A percentile compares a stretch with the other conserved stretches of the same genome.
These are phyloP conservation scores for Rhizopogon vinicolor DNA, from an alignment of 768 basidiomycete species.

Conservation along the genomic window DNA sequence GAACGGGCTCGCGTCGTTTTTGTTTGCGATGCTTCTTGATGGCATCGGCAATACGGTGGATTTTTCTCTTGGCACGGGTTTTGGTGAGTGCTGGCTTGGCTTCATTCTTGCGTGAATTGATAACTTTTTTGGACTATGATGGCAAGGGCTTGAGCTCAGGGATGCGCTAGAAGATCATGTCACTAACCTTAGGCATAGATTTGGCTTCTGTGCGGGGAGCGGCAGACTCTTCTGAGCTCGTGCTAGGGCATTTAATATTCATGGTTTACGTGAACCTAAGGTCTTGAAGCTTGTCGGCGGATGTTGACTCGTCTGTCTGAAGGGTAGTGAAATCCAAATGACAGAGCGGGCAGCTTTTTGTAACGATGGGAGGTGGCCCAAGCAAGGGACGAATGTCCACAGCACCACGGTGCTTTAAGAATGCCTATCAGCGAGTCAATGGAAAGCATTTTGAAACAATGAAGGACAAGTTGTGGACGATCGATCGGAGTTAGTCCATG, in stretches of 20 bases:
- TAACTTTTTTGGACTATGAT: slow-evolving; percentile 1
- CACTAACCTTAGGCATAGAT: not conserved
- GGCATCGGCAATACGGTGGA: slow-evolving; percentile 17
- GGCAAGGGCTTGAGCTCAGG: not conserved
- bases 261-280: slow-evolving; percentile 1
- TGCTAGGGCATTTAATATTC: not conserved
- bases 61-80: not conserved
- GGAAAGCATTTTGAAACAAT: slow-evolving; percentile 14
- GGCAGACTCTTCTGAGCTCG: not conserved
- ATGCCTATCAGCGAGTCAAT: too few species aligned
- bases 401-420: not conserved
- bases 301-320: not conserved
- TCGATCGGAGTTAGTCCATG: too few species aligned
- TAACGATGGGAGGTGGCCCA: not conserved
- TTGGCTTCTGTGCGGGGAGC: not conserved
- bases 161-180: not conserved
- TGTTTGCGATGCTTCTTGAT: slow-evolving; percentile 15
- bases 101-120: not conserved
- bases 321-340: not conserved
- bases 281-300: slow-evolving; percentile 6
- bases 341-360: not conserved
- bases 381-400: not conserved
- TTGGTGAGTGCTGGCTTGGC: not conserved
- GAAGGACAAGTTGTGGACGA: not conserved
- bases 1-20: slow-evolving; percentile 2